A percentile compares a stretch with the other conserved stretches of the same genome.
phyloP scores from a whole-genome alignment of 2,329 filamentous ascomycete genomes.

The Colletotrichum tanaceti region DNA sequence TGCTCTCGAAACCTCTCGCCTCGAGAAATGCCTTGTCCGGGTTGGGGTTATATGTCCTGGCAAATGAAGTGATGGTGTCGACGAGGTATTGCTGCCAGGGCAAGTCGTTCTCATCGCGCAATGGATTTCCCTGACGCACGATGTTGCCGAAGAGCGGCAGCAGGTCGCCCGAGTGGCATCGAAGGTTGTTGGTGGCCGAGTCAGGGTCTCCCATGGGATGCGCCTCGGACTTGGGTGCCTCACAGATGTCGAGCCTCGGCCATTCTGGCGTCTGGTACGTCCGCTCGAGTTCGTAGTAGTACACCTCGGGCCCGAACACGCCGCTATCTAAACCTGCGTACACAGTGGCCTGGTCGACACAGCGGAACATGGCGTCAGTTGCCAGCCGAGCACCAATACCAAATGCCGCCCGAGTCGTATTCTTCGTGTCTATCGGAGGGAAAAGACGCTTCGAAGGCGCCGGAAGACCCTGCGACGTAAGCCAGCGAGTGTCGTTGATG shows the following conservation, averaged over 20 bases:
- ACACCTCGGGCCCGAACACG: constrained; percentile 59
- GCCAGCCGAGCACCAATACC: constrained; percentile 65
- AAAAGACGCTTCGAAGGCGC: constrained; percentile 57
- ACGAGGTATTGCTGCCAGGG: constrained; percentile 37
- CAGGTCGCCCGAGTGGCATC: constrained; percentile 61
- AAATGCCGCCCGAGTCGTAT: constrained; percentile 64
- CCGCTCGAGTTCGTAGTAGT: constrained; percentile 71
- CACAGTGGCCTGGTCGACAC: constrained; percentile 68
- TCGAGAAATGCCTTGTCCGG: constrained; percentile 53
- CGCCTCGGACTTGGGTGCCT: constrained; percentile 47
- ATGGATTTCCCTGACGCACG: constrained; percentile 45
- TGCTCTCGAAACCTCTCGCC: constrained; percentile 39
- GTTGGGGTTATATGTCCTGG: constrained; percentile 57
- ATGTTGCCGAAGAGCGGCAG: constrained; percentile 58
- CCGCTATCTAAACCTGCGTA: constrained; percentile 59
- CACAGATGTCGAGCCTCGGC: constrained; percentile 64
- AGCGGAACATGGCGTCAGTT: constrained; percentile 70
- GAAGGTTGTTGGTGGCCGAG: constrained; percentile 52
- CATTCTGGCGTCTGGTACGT: constrained; percentile 65
- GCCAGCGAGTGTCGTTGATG: constrained; percentile 50
- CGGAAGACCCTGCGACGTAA: constrained; percentile 49
- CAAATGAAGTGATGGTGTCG: constrained; percentile 61
- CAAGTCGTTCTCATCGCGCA: constrained; percentile 52
- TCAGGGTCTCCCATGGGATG: constrained; percentile 57
- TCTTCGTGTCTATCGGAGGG: constrained; percentile 59